phyloP scores from a whole-genome alignment of 768 basidiomycete species.

The Ramaria sp. region DNA sequence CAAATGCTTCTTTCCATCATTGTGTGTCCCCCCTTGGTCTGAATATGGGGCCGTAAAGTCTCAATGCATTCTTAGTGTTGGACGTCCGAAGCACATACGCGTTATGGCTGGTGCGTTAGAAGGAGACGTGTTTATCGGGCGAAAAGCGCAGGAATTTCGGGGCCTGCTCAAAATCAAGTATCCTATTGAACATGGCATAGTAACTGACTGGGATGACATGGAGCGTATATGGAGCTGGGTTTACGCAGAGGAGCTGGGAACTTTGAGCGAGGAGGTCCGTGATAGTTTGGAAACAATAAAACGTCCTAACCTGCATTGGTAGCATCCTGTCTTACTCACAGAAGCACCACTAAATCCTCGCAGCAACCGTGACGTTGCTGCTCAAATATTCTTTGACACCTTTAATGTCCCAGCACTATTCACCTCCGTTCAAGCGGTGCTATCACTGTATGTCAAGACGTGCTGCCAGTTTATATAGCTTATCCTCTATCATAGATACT shows the following conservation, averaged over 20 bases:
- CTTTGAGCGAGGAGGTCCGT: slow-evolving; percentile 89
- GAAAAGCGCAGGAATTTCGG: slow-evolving; percentile 89
- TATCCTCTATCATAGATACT: slow-evolving; percentile 52
- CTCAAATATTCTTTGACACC: slow-evolving; percentile 99
- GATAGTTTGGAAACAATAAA: background rate
- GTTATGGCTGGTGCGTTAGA: slow-evolving; percentile 98
- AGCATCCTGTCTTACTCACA: slow-evolving; percentile 97
- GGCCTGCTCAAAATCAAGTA: slow-evolving; percentile 97
- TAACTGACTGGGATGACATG: slow-evolving; percentile 99
- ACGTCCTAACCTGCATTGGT: slow-evolving; percentile 9
- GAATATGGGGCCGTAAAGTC: slow-evolving; percentile 15
- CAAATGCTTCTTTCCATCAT: slow-evolving; percentile 98
- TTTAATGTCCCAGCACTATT: slow-evolving; percentile 98
- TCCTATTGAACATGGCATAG: slow-evolving; percentile 98
- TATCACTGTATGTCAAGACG: slow-evolving; percentile 68
- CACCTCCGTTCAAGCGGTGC: slow-evolving; percentile 92
- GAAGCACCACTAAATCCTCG: slow-evolving; percentile 97
- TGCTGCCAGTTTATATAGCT: background rate
- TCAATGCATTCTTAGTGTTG: slow-evolving; percentile 48
- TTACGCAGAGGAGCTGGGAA: slow-evolving; percentile 90
- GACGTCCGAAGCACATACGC: slow-evolving; percentile 92
- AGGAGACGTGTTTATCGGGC: slow-evolving; percentile 93
- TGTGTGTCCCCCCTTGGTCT: slow-evolving; percentile 49
- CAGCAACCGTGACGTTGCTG: slow-evolving; percentile 90
- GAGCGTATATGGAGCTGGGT: slow-evolving; percentile 99